Conservation (phyloP, 179 eudicot species). For the Gypsophila paniculata region DNA sequence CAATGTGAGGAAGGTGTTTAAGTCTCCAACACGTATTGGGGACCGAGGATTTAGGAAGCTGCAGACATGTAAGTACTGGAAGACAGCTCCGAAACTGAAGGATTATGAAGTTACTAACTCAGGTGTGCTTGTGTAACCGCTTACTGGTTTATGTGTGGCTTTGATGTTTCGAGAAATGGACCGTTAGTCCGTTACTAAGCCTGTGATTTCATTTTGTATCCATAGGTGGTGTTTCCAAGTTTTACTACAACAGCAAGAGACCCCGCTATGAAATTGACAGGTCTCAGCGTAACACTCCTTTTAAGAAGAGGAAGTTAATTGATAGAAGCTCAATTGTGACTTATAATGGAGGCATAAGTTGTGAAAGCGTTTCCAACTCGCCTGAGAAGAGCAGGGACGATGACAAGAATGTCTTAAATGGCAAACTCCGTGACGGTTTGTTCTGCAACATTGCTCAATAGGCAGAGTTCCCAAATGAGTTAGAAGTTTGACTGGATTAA, state of each 20-base stretch:
- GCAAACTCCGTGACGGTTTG: slow-evolving; percentile 44
- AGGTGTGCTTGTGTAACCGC: slow-evolving; percentile 37
- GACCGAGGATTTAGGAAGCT: slow-evolving; percentile 56
- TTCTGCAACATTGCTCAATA: slow-evolving; percentile 5
- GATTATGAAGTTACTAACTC: slow-evolving; percentile 45
- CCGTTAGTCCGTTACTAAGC: not conserved
- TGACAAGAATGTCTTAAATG: slow-evolving; percentile 37
- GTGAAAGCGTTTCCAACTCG: slow-evolving; percentile 71
- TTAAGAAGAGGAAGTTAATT: slow-evolving; percentile 63
- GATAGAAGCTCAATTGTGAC: slow-evolving; percentile 42
- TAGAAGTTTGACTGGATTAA: slow-evolving; percentile 16
- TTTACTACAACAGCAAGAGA: slow-evolving; percentile 43
- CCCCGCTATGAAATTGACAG: slow-evolving; percentile 40
- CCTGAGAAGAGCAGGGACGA: slow-evolving; percentile 46
- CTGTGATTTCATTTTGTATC: not conserved
- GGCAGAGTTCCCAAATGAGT: not conserved
- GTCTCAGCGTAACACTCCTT: slow-evolving; percentile 50
- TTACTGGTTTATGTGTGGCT: slow-evolving; percentile 15
- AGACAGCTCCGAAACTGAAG: slow-evolving; percentile 64
- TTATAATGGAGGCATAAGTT: slow-evolving; percentile 58
- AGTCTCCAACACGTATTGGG: slow-evolving; percentile 40
- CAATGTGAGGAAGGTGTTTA: slow-evolving; percentile 42
- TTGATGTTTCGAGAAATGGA: not conserved
- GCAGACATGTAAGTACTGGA: slow-evolving; percentile 69
- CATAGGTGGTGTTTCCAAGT: slow-evolving; percentile 50